Evolutionary conservation across 805 yeast genomes (phyloP).

Genomic region (Yarrowia bubula): DNA sequence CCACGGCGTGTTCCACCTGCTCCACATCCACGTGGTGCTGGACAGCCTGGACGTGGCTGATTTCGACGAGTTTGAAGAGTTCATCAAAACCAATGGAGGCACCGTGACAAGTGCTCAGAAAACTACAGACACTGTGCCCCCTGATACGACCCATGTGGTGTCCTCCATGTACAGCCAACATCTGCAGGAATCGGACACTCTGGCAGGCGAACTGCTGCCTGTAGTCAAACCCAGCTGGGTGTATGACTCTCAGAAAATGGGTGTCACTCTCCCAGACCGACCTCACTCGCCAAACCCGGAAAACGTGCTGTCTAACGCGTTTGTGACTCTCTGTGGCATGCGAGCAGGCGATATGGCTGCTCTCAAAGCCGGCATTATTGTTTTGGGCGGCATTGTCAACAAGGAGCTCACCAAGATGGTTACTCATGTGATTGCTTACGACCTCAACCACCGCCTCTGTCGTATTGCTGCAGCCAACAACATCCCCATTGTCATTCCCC

Average conservation of each 20-base stretch:
- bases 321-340: slow-evolving; percentile 59
- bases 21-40: slow-evolving; percentile 19
- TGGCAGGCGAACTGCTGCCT: slow-evolving; percentile 52
- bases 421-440: slow-evolving; percentile 70
- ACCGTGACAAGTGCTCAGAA: neutral
- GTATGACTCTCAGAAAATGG: slow-evolving; percentile 45
- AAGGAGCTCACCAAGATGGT: slow-evolving; percentile 65
- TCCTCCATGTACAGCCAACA: slow-evolving; percentile 2
- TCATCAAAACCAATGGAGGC: slow-evolving; percentile 6
- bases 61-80: neutral
- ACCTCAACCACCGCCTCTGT: slow-evolving; percentile 40
- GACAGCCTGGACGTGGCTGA: slow-evolving; percentile 2
- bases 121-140: slow-evolving; percentile 1
- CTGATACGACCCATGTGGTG: slow-evolving; percentile 14
- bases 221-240: slow-evolving; percentile 66
- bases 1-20: slow-evolving; percentile 5
- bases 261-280: slow-evolving; percentile 50
- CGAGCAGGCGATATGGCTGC: slow-evolving; percentile 61
- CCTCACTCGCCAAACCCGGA: slow-evolving; percentile 71
- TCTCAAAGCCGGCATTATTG: slow-evolving; percentile 63
- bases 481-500: slow-evolving; percentile 57
- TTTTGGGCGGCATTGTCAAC: slow-evolving; percentile 74
- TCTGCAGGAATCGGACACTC: slow-evolving; percentile 9
- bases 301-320: slow-evolving; percentile 59
- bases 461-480: slow-evolving; percentile 48